Base-by-base conservation (phyloP, 306 rosid species). In the Ormosia emarginata region DNA sequence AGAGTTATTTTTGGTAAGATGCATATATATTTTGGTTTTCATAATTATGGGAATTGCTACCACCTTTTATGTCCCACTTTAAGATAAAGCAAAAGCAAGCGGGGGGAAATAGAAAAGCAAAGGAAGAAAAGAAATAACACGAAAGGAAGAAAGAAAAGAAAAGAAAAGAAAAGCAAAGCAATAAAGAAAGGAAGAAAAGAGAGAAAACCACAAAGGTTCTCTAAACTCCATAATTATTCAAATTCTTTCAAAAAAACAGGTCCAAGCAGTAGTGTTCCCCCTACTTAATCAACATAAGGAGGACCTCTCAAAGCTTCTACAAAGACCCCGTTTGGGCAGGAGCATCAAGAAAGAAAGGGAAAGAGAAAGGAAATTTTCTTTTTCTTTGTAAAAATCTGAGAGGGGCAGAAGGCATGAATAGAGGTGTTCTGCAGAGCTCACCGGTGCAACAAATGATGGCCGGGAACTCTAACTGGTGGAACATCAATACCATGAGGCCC, bases 391-490 rank as follows among this genome's bases (percentile, higher is more conserved):
- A 29, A 61, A 34, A 41, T 9, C 74, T 63, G 33, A 71, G 43
- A 18, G 34, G 50, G 5, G 44, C 62, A 81, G 57, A 32, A 86
- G 85, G 75, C 59, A 95, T 93, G 99, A 93, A 96, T 91, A 90
- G 93, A 92, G 90, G 91, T 67, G 87, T 85, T 34, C 83, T 89
- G 61, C 97, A 96, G 47, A 93, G 97, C 85, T 90, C 97, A 34
- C 94, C 94, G 56, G 93, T 91, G 91, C 99, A 96, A 84, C 97
- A 92, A 84, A 93, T 96, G 89, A 93, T 90, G 92, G 85, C 95
- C 67, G 94, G 94, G 59, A 93, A 93, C 93, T 94, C 99, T 87
- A 96, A 85, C 62, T 92, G 94, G 97, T 96, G 98, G 99, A 91
- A 85, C 83, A 85, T 90, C 88, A 95, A 92, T 77, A 86, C 57